Conservation (phyloP, 1,284 basidiomycete genomes). For the Omphalotus olearius region DNA sequence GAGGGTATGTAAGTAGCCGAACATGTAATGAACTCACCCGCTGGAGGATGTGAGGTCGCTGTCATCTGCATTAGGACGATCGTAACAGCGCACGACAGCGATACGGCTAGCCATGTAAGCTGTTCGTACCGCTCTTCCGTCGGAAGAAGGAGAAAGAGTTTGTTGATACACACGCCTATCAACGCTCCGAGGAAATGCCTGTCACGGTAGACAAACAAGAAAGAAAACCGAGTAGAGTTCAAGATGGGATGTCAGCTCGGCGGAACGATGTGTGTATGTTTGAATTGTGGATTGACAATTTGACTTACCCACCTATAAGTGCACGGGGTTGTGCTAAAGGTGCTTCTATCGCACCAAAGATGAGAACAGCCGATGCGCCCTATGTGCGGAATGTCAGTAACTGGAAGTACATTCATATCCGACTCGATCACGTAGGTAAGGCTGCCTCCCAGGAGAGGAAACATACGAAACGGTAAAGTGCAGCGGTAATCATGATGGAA, state of each 20-base stretch:
- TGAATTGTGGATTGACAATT: background rate
- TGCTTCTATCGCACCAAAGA: constrained; percentile 54
- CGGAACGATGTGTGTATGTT: background rate
- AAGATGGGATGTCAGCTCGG: too few species aligned
- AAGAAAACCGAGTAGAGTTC: background rate
- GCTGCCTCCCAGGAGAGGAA: too few species aligned
- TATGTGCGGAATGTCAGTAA: constrained; percentile 19
- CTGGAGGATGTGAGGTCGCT: constrained; percentile 58
- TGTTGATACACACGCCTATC: constrained; percentile 50
- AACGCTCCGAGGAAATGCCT: constrained; percentile 49
- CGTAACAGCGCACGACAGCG: constrained; percentile 45
- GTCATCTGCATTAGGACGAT: constrained; percentile 56
- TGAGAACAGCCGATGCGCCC: constrained; percentile 59
- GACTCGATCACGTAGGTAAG: too few species aligned
- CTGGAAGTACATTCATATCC: too few species aligned
- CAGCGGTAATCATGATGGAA: background rate
- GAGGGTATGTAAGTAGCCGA: too few species aligned
- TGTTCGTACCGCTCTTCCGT: constrained; percentile 41
- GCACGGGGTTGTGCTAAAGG: constrained; percentile 62
- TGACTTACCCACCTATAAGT: constrained; percentile 33
- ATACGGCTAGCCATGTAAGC: constrained; percentile 52
- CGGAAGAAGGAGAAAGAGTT: constrained; percentile 46
- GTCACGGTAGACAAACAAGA: constrained; percentile 25
- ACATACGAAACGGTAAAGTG: background rate
- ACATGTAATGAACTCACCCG: constrained; percentile 32